Evolutionary conservation across 257 asterid species (phyloP).

Genomic region (Rauvolfia tetraphylla): DNA sequence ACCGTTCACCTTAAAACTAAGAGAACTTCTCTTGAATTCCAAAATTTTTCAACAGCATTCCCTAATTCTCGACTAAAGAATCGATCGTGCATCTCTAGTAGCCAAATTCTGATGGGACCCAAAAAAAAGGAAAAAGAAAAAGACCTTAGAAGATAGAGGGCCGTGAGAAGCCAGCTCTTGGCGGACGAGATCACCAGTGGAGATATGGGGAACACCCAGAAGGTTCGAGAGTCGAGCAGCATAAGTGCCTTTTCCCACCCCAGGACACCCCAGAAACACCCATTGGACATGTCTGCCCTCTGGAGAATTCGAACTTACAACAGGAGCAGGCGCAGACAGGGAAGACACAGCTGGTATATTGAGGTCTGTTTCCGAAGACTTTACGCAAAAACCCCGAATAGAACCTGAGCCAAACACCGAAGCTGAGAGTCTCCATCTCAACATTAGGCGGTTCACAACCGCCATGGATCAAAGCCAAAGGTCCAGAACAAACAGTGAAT

Average conservation of each 20-base stretch:
- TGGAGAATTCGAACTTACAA: constrained; percentile 21
- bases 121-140: neutral
- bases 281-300: constrained; percentile 76
- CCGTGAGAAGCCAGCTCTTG: constrained; percentile 66
- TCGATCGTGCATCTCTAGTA: neutral
- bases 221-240: constrained; percentile 75
- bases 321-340: neutral
- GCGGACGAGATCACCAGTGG: constrained; percentile 98
- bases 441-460: constrained; percentile 60
- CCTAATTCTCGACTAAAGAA: neutral
- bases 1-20: neutral
- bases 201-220: constrained; percentile 85
- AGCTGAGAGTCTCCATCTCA: constrained; percentile 26
- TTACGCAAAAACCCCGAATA: constrained; percentile 36
- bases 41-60: neutral
- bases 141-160: constrained; percentile 69
- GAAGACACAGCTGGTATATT: constrained; percentile 1
- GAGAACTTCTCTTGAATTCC: neutral
- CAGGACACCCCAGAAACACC: constrained; percentile 96
- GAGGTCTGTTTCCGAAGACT: constrained; percentile 28
- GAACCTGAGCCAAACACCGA: constrained; percentile 8
- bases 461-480: constrained; percentile 42
- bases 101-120: no score
- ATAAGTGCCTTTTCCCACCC: constrained; percentile 95
- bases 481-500: neutral